These are phyloP conservation scores for Stentor roeselii DNA, from an alignment of 73 alveolate species.

Conservation along the genomic window DNA sequence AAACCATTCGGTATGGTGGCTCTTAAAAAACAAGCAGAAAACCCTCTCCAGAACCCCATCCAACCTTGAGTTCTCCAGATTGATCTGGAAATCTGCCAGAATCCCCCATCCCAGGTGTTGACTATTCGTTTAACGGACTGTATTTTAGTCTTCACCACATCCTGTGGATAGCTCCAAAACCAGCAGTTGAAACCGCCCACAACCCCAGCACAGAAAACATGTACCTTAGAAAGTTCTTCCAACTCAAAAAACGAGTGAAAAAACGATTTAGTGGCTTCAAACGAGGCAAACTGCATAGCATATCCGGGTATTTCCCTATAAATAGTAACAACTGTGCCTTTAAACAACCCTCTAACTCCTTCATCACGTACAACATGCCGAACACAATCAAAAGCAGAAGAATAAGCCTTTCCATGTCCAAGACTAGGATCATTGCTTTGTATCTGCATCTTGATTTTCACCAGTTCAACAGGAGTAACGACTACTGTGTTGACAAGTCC, in stretches of 20 bases:
- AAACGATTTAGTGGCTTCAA: conserved; percentile 4
- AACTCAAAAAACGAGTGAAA: not conserved
- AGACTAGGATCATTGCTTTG: conserved; percentile 15
- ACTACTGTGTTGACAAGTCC: conserved; percentile 35
- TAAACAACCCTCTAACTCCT: conserved; percentile 37
- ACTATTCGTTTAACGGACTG: conserved; percentile 24
- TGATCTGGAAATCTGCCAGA: conserved; percentile 13
- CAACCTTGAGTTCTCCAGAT: conserved; percentile 36
- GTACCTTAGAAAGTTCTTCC: conserved; percentile 16
- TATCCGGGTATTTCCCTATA: conserved; percentile 36
- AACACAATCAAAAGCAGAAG: conserved; percentile 36
- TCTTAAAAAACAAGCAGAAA: conserved; percentile 43
- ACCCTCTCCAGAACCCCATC: conserved; percentile 46
- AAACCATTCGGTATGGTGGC: conserved; percentile 30
- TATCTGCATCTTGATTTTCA: conserved; percentile 36
- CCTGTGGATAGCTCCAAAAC: conserved; percentile 44
- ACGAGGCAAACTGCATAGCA: conserved; percentile 38
- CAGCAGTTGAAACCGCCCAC: conserved; percentile 38
- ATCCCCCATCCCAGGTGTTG: conserved; percentile 42
- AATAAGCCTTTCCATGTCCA: conserved; percentile 21
- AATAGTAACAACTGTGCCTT: conserved; percentile 27
- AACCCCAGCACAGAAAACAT: conserved; percentile 27
- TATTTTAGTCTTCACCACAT: conserved; percentile 39
- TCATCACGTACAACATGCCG: conserved; percentile 24
- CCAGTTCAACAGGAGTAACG: conserved; percentile 44